phyloP scores from a whole-genome alignment of 2,329 filamentous ascomycete genomes.

The Zymoseptoria pseudotritici region DNA sequence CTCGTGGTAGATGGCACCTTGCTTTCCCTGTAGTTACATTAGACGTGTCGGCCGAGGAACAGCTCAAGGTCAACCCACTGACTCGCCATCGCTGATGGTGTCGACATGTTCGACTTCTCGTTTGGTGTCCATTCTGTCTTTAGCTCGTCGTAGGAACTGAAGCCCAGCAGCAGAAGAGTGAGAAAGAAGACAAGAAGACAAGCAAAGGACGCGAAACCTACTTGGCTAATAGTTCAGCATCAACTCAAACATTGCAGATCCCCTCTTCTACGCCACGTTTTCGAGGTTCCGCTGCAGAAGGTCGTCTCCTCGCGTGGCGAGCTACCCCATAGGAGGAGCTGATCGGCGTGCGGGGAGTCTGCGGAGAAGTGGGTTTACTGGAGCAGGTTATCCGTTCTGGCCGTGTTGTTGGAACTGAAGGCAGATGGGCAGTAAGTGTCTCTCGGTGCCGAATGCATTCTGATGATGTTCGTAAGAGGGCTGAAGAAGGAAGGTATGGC shows the following conservation, averaged over 20 bases:
- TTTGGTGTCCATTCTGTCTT: constrained; percentile 1
- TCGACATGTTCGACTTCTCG: constrained; percentile 2
- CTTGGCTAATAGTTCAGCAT: neutral
- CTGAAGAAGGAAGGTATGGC: neutral
- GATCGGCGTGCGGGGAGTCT: neutral
- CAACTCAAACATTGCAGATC: neutral
- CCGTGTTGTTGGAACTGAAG: neutral
- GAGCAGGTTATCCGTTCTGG: neutral
- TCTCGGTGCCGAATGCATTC: too few species aligned
- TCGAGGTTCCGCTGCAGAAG: neutral
- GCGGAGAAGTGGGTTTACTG: neutral
- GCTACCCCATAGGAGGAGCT: neutral
- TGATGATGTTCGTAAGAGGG: too few species aligned
- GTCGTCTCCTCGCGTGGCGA: constrained; percentile 1
- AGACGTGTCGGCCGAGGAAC: neutral
- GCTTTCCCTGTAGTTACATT: neutral
- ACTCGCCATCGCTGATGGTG: constrained; percentile 1
- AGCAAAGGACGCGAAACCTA: neutral
- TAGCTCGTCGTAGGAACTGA: neutral
- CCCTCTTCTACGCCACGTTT: neutral
- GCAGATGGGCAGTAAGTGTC: neutral
- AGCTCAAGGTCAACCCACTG: neutral
- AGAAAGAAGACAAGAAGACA: neutral
- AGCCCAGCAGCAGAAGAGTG: neutral
- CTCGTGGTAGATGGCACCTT: neutral